Base-by-base conservation (phyloP, 371 early-diverging fungal species). In the Mortierella sp. region DNA sequence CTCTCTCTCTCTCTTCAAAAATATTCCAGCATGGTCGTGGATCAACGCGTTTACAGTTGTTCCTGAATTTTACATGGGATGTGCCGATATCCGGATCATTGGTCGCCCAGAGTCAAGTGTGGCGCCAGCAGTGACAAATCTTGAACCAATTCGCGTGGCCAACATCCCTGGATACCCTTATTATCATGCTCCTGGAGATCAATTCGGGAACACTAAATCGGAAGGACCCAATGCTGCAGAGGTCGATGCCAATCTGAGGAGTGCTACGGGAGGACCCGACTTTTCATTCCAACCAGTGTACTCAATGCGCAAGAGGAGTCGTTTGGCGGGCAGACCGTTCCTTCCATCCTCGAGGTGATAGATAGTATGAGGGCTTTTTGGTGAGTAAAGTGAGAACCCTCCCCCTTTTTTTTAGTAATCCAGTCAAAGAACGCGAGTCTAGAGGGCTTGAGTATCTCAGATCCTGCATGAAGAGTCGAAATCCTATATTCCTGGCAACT, bases 51-150 rank as follows among this genome's bases (percentile, higher is more conserved):
- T 73, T 7, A 89, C 88, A 2, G 83, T 85, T 69, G 85, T 84
- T 30, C 59, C 71, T 23, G 93, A 91, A 74, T 92, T 82, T 58
- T 93, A 93, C 80, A 88, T 86, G 87, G 86, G 88, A 68, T 92
- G 93, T 68, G 88, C 89, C 18, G 93, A 93, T 60, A 82, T 92
- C 52, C 80, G 75, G 37, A 86, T 93, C 51, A 26, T 71, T 1
- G 85, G 87, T 4, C 58, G 46, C 14, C 56, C 64, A 0, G 71
- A 76, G 55, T 37, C 37, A 37, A 9, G 3, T 9, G 37, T 37
- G 37, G 37, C 37, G 5, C 5, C 9, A 3, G 37, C 37, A 37
- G 56, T 71, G 7, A 64, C 68, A 18, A 71, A 57, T 57, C 56
- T 51, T 2, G 9, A 3, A 3, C 60, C 63, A 18, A 47, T 67